Evolutionary conservation across 306 rosid species (phyloP), one percentile per base, ranked within the genome.

Genomic region (Herpetospermum pedunculosum): DNA sequence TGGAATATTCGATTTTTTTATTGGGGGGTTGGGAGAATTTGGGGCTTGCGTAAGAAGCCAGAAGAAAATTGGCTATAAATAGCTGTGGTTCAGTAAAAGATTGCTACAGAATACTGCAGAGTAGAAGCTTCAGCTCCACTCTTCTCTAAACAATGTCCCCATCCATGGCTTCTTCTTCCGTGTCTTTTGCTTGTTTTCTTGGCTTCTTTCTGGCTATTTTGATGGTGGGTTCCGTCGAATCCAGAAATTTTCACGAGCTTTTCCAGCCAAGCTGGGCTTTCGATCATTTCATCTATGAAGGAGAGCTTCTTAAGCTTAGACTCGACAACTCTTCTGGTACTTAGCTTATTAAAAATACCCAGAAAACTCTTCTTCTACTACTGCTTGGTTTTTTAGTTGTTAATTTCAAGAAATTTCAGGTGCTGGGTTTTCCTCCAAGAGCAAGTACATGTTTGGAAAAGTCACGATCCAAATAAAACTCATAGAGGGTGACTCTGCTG

Each of bases 401-500:
- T 19, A 30, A 19, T 37, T 1, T 50, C 21, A 40, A 65, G 49
- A 37, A 63, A 63, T 80, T 85, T 10, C 81, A 94, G 99, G 99
- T 23, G 96, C 99, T 85, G 99, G 99, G 53, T 94, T 94, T 87
- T 78, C 52, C 49, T 94, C 99, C 3, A 94, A 89, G 81, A 91
- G 44, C 86, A 94, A 85, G 73, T 94, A 89, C 43, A 50, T 94
- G 99, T 94, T 91, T 69, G 99, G 99, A 19, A 94, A 84, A 74
- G 97, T 89, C 58, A 78, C 80, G 30, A 73, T 91, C n/a, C 89
- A 88, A 59, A 86, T 94, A n/a, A 94, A 94, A 81, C 99, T 94
- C 72, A 78, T 94, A 3, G 95, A 86, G 80, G 99, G 99, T 21
- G 96, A 94, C 70, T 94, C 99, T 23, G 97, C 99, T 23, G 99